These are phyloP conservation scores for Penicillium sp. DNA, from an alignment of 2,329 filamentous ascomycete species.

Conservation along the genomic window DNA sequence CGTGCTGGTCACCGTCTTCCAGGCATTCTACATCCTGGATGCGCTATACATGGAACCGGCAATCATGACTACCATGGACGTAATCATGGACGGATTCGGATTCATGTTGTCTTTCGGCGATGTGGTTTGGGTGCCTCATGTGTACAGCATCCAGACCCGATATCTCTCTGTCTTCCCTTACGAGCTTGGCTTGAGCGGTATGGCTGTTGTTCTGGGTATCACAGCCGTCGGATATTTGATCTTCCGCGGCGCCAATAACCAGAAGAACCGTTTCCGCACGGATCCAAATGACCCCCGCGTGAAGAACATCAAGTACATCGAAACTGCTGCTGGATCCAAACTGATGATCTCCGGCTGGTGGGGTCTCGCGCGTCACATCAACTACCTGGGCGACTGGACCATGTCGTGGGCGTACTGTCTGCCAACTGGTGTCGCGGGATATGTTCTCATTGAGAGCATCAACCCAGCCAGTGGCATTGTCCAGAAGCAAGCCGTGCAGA, in stretches of 20 bases:
- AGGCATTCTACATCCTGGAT: conserved; percentile 76
- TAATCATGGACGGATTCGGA: conserved; percentile 85
- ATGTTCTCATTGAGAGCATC: conserved; percentile 53
- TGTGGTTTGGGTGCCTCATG: conserved; percentile 82
- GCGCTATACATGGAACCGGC: conserved; percentile 78
- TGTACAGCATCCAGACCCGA: conserved; percentile 73
- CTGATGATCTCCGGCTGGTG: conserved; percentile 85
- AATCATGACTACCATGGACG: conserved; percentile 87
- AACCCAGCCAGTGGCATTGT: conserved; percentile 50
- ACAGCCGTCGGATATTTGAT: conserved; percentile 72
- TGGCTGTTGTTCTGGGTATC: conserved; percentile 57
- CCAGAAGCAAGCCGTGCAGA: conserved; percentile 63
- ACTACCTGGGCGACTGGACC: conserved; percentile 91
- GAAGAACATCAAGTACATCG: conserved; percentile 71
- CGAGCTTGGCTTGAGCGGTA: conserved; percentile 61
- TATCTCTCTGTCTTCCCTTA: conserved; percentile 78
- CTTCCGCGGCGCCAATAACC: conserved; percentile 85
- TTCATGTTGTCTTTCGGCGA: conserved; percentile 93
- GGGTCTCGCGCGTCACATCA: conserved; percentile 85
- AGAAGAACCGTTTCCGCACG: conserved; percentile 90
- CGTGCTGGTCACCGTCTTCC: conserved; percentile 65
- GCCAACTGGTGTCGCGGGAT: conserved; percentile 76
- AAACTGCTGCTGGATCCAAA: conserved; percentile 72
- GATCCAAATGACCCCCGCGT: conserved; percentile 73
- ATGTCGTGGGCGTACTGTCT: conserved; percentile 86